These are phyloP conservation scores for Tricholoma furcatifolium DNA, from an alignment of 768 basidiomycete genomes.

Conservation along the genomic window DNA sequence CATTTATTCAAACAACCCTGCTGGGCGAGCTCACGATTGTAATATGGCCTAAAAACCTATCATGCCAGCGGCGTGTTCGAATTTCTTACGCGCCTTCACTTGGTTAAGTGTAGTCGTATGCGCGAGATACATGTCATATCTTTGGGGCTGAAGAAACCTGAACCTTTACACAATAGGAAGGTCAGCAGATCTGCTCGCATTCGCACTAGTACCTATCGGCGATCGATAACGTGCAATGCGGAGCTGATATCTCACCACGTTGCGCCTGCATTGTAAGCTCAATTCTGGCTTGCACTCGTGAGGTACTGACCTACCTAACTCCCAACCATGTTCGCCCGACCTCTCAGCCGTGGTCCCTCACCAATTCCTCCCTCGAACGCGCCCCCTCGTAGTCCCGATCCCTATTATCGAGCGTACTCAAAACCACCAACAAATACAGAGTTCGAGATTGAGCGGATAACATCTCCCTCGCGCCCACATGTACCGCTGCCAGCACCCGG, in stretches of 20 bases:
- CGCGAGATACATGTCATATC: too few species aligned
- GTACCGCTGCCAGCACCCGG: constrained; percentile 25
- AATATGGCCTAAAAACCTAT: too few species aligned
- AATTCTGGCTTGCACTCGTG: neutral
- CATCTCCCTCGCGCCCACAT: constrained; percentile 30
- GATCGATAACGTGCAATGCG: constrained; percentile 1
- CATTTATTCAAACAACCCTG: too few species aligned
- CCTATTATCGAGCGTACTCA: constrained; percentile 27
- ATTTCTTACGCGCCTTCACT: too few species aligned
- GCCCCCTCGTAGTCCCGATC: constrained; percentile 17
- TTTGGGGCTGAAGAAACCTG: too few species aligned
- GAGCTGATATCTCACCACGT: constrained; percentile 8
- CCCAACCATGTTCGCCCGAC: constrained; percentile 8
- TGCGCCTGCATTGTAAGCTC: neutral
- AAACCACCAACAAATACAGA: constrained; percentile 41
- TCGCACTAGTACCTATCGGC: too few species aligned
- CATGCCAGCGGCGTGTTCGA: too few species aligned
- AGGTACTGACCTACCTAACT: neutral
- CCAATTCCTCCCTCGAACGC: constrained; percentile 24
- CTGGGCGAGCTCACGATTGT: too few species aligned
- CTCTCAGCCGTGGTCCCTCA: constrained; percentile 20
- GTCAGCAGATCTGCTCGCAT: too few species aligned
- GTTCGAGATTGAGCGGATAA: constrained; percentile 67
- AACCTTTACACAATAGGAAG: too few species aligned
- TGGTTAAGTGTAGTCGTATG: too few species aligned